A percentile compares a stretch with the other conserved stretches of the same genome.
phyloP scores from a whole-genome alignment of 257 asterid genomes.

The Pogostemon cablin region DNA sequence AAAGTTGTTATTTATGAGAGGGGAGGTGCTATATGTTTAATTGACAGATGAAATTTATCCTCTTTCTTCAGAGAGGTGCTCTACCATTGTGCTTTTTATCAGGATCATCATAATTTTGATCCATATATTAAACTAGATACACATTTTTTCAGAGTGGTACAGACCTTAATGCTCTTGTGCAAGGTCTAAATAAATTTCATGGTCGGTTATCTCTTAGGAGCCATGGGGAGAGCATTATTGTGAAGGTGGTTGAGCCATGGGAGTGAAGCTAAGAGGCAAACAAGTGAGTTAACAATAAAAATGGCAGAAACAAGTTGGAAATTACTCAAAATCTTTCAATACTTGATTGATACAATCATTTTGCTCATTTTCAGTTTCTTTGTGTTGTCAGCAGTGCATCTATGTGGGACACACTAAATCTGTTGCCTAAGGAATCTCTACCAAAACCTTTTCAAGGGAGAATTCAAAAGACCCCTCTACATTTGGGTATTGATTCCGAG shows the following conservation, averaged over 20 bases:
- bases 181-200: conserved; percentile 81
- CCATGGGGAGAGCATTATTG: conserved; percentile 77
- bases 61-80: background rate
- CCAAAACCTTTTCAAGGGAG: conserved; percentile 69
- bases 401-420: conserved; percentile 90
- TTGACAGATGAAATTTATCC: too few relatives aligned
- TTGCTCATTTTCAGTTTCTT: conserved; percentile 58
- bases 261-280: conserved; percentile 85
- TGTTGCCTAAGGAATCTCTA: conserved; percentile 67
- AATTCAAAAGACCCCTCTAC: conserved; percentile 72
- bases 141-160: conserved; percentile 98
- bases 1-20: too few relatives aligned
- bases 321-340: background rate
- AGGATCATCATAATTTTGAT: background rate
- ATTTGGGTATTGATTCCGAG: conserved; percentile 85
- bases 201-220: conserved; percentile 83
- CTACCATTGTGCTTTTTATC: background rate
- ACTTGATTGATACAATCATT: background rate
- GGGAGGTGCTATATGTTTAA: too few relatives aligned
- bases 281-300: conserved; percentile 56
- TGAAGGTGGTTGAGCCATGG: conserved; percentile 90
- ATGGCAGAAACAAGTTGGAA: background rate
- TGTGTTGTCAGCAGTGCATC: conserved; percentile 96
- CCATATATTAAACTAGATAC: conserved; percentile 56
- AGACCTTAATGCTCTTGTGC: conserved; percentile 86